These are phyloP conservation scores for Arthrobotrys entomopaga DNA, from an alignment of 2,329 filamentous ascomycete species.

Conservation along the genomic window DNA sequence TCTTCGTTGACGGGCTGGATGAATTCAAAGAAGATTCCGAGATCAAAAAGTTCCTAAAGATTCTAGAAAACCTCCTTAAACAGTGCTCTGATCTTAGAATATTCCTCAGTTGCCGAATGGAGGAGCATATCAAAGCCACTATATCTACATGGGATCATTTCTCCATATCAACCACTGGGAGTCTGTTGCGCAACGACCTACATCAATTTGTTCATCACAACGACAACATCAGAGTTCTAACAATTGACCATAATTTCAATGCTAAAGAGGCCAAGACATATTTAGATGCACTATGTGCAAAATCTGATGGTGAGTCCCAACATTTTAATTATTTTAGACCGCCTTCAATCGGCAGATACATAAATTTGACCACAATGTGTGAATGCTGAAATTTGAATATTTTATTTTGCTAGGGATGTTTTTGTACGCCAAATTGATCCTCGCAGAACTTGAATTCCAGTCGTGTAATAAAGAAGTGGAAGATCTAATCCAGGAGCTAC, in stretches of 20 bases:
- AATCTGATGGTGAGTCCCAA: conserved; percentile 13
- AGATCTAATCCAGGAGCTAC: conserved; percentile 12
- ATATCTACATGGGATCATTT: not conserved
- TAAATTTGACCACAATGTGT: not conserved
- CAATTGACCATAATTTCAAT: not conserved
- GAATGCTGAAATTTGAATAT: not conserved
- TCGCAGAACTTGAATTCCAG: not conserved
- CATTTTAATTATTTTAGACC: not conserved
- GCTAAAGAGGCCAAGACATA: not conserved
- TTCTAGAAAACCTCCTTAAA: not conserved
- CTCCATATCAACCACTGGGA: not conserved
- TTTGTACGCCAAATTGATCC: conserved; percentile 26
- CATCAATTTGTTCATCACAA: conserved; percentile 2
- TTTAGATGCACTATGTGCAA: not conserved
- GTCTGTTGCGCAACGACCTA: not conserved
- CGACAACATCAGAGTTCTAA: conserved; percentile 5
- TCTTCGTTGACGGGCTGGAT: conserved; percentile 28
- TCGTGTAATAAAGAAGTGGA: not conserved
- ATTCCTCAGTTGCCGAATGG: conserved; percentile 23
- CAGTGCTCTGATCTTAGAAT: conserved; percentile 7
- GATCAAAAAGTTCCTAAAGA: conserved; percentile 9
- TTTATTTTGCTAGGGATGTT: conserved; percentile 25
- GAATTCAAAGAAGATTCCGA: conserved; percentile 13
- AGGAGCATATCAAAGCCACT: conserved; percentile 7
- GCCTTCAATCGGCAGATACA: not conserved